Base-by-base conservation (phyloP, 306 rosid genomes). In the Trichosanthes truncata region DNA sequence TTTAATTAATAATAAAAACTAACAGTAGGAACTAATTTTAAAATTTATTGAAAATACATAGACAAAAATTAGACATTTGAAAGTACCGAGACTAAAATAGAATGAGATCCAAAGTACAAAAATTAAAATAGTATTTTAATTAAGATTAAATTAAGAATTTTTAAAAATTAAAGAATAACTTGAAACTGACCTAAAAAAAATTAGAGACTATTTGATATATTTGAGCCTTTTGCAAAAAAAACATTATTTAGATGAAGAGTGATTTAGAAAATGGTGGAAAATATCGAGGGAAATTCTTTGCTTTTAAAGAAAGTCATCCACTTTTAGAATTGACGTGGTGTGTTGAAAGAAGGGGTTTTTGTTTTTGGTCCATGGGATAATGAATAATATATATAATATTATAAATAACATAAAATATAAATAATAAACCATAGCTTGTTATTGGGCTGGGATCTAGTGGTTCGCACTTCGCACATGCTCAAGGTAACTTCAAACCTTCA, bases 231-330 rank as follows among this genome's bases (percentile, higher is more conserved):
- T 1, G n/a, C n/a, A n/a, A 49, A 13, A 17, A 14, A 49, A 49
- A 49, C 3, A 53, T 53, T 53, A 53, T 53, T 6, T 5, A 51
- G 56, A 51, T 14, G 26, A 57, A 2, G 63, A 31, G n/a, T 11
- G n/a, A 5, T 4, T 13, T 35, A 17, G 26, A 66, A 41, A 71
- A 71, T 11, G 11, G 33, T 13, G 76, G 76, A 43, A 46, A 71
- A 45, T 41, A 45, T 71, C 0, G 38, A 45, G 40, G 6, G 9
- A 43, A 69, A 45, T 71, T 43, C 76, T 43, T 71, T 71, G 56
- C 76, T 71, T 45, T 71, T 23, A 46, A 41, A 23, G 38, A 71
- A 71, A 71, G 76, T 71, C 38, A 72, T 71, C 76, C 55, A 23
- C 40, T 72, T 72, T 72, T 72, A 46, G 40, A 71, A 71, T 45